Evolutionary conservation across 768 basidiomycete genomes (phyloP).

Genomic region (Mycena epipterygia): DNA sequence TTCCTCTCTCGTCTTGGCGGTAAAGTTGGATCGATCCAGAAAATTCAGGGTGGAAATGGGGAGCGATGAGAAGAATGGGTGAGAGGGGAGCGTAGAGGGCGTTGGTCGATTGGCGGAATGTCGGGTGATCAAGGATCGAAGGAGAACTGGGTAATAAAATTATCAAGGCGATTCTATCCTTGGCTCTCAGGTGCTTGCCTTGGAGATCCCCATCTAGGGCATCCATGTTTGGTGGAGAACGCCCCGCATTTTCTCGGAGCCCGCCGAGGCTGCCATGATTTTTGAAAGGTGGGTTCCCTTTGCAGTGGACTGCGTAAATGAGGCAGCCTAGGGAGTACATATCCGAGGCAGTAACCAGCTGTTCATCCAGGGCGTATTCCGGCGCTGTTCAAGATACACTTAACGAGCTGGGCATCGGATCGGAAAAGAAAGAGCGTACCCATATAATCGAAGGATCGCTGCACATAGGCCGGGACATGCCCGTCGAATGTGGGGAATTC

Average conservation of each 20-base stretch:
- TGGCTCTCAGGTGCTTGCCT: slow-evolving; percentile 55
- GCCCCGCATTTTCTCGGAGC: slow-evolving; percentile 78
- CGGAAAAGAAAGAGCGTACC: slow-evolving; percentile 61
- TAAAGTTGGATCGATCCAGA: slow-evolving; percentile 95
- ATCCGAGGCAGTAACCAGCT: slow-evolving; percentile 88
- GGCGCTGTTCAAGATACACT: slow-evolving; percentile 70
- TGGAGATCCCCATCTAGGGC: slow-evolving; percentile 80
- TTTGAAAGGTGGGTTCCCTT: slow-evolving; percentile 88
- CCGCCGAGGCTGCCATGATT: slow-evolving; percentile 83
- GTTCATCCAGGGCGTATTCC: slow-evolving; percentile 94
- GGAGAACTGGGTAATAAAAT: slow-evolving; percentile 69
- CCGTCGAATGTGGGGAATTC: slow-evolving; percentile 92
- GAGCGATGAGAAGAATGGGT: slow-evolving; percentile 94
- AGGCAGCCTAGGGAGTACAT: slow-evolving; percentile 94
- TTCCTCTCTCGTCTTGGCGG: slow-evolving; percentile 93
- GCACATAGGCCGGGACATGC: slow-evolving; percentile 82
- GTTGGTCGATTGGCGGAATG: slow-evolving; percentile 80
- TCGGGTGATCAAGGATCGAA: slow-evolving; percentile 86
- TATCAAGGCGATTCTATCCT: slow-evolving; percentile 1
- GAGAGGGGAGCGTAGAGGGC: slow-evolving; percentile 83
- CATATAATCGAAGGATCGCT: slow-evolving; percentile 96
- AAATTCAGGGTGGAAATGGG: slow-evolving; percentile 97
- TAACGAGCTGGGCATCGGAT: neutral
- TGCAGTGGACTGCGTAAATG: slow-evolving; percentile 92
- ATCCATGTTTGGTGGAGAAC: slow-evolving; percentile 72